Conservation (phyloP, 768 basidiomycete species). For the Plicaturopsis crispa region DNA sequence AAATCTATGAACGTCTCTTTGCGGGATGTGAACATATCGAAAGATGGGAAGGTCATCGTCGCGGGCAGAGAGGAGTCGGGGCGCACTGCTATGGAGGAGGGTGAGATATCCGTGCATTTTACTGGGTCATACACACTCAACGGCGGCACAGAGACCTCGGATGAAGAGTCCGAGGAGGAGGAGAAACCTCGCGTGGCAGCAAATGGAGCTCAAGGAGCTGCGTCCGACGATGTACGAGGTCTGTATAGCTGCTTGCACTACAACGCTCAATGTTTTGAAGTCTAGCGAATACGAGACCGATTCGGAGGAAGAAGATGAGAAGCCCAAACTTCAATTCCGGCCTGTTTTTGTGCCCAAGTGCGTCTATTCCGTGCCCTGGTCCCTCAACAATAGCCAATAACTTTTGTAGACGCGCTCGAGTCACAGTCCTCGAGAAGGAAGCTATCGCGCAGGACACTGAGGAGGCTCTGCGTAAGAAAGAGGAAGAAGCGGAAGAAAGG, state of each 20-base stretch:
- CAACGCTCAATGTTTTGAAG: slow-evolving; percentile 26
- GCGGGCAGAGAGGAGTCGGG: slow-evolving; percentile 76
- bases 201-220: slow-evolving; percentile 13
- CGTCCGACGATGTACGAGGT: slow-evolving; percentile 33
- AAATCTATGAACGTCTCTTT: slow-evolving; percentile 69
- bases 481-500: slow-evolving; percentile 73
- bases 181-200: slow-evolving; percentile 28
- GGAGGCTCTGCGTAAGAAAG: slow-evolving; percentile 61
- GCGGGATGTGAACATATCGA: slow-evolving; percentile 75
- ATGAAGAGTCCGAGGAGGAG: slow-evolving; percentile 41
- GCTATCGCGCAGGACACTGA: slow-evolving; percentile 66
- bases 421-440: slow-evolving; percentile 65
- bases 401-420: slow-evolving; percentile 57
- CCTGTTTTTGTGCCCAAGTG: slow-evolving; percentile 96
- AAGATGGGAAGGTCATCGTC: slow-evolving; percentile 73
- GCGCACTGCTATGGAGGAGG: slow-evolving; percentile 55
- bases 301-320: slow-evolving; percentile 68
- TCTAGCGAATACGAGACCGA: slow-evolving; percentile 85
- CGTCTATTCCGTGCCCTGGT: slow-evolving; percentile 16
- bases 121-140: slow-evolving; percentile 10
- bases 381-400: background rate
- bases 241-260: slow-evolving; percentile 1
- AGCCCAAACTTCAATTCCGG: slow-evolving; percentile 70
- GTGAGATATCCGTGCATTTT: slow-evolving; percentile 21
- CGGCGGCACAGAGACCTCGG: slow-evolving; percentile 21